phyloP scores from a whole-genome alignment of 129 eudicot species.

The Dittrichia graveolens region DNA sequence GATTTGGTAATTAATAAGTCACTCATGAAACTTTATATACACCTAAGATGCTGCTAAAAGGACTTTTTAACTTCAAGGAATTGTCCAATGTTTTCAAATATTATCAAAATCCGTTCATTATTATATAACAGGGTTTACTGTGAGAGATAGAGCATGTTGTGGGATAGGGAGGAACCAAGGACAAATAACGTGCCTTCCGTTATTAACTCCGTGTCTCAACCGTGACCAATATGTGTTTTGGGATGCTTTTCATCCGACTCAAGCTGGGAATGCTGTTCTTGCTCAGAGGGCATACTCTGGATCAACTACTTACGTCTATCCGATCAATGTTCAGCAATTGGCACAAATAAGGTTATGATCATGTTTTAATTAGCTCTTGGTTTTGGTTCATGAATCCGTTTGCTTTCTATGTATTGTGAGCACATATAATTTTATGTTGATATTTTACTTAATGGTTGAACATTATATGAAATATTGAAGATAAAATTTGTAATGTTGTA shows the following conservation, averaged over 20 bases:
- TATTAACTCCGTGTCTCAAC: constrained; percentile 55
- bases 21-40: too few species aligned
- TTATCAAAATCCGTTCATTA: neutral
- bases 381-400: constrained; percentile 5
- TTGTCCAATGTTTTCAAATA: neutral
- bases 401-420: neutral
- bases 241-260: constrained; percentile 96
- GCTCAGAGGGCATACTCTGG: constrained; percentile 80
- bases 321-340: constrained; percentile 76
- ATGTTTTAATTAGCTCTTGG: neutral
- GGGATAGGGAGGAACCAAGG: constrained; percentile 78
- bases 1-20: constrained; percentile 65
- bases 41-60: neutral
- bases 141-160: constrained; percentile 71
- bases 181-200: constrained; percentile 74
- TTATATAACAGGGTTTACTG: constrained; percentile 55
- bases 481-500: too few species aligned
- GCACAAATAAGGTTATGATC: constrained; percentile 52
- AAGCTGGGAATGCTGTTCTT: constrained; percentile 71
- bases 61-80: neutral
- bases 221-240: constrained; percentile 76
- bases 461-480: neutral
- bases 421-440: neutral
- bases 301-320: constrained; percentile 55
- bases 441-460: neutral